These are phyloP conservation scores for Ocimum tenuiflorum DNA, from an alignment of 257 asterid genomes.

Conservation along the genomic window DNA sequence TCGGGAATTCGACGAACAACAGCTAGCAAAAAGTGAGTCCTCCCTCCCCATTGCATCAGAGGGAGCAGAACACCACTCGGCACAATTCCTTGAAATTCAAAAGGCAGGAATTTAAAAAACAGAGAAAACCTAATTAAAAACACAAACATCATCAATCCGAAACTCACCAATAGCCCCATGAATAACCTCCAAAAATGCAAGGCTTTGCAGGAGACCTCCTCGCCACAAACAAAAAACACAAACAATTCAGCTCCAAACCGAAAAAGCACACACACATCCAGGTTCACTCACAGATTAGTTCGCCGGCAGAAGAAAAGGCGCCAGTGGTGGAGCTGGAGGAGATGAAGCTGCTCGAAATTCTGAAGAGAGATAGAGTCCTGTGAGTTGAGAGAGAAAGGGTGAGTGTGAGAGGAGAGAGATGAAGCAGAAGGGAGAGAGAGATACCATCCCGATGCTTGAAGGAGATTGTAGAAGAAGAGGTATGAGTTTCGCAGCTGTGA, in stretches of 20 bases:
- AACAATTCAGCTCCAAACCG: not conserved
- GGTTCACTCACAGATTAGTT: conserved; percentile 48
- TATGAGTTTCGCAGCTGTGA: conserved; percentile 35
- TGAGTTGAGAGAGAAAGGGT: conserved; percentile 1
- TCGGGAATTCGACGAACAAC: conserved; percentile 47
- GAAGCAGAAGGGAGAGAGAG: not conserved
- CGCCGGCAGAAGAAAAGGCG: conserved; percentile 65
- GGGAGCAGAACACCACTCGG: conserved; percentile 82
- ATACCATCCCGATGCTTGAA: conserved; percentile 79
- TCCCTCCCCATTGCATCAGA: conserved; percentile 97
- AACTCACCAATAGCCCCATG: conserved; percentile 80
- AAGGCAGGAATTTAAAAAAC: not conserved
- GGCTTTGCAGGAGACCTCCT: conserved; percentile 64
- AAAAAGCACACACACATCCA: not conserved
- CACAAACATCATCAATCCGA: not conserved
- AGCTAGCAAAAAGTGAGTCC: conserved; percentile 81
- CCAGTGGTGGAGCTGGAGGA: conserved; percentile 45
- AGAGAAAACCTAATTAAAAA: not conserved
- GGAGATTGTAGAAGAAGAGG: conserved; percentile 59
- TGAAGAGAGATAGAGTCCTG: conserved; percentile 63
- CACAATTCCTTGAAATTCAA: conserved; percentile 60
- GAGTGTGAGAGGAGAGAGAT: not conserved
- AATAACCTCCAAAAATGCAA: conserved; percentile 89
- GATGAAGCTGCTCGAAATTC: conserved; percentile 40
- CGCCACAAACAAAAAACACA: conserved; percentile 15